A percentile compares a stretch with the other conserved stretches of the same genome.
Conservation (phyloP, 2,329 filamentous ascomycete genomes). For the Cytospora schulzeri region DNA sequence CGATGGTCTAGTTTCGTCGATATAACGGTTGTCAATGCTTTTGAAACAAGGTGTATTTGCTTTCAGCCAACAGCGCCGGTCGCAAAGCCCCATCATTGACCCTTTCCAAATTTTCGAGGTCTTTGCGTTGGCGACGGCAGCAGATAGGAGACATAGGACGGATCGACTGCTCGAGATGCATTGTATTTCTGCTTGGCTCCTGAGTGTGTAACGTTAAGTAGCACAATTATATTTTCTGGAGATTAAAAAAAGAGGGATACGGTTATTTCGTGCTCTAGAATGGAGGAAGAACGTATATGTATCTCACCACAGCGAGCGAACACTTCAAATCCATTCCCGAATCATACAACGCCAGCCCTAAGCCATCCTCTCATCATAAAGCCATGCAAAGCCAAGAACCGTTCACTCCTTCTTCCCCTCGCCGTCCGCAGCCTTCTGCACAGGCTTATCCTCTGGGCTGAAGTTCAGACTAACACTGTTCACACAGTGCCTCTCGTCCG, state of each 20-base stretch:
- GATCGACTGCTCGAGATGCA: too few species aligned
- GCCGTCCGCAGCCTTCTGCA: slow-evolving; percentile 41
- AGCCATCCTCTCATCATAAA: neutral
- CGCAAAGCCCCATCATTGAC: too few species aligned
- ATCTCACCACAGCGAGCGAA: neutral
- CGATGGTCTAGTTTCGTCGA: too few species aligned
- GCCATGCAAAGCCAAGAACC: neutral
- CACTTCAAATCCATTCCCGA: too few species aligned
- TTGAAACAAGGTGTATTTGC: too few species aligned
- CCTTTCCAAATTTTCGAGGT: too few species aligned
- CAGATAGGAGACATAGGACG: too few species aligned
- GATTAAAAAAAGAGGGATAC: neutral
- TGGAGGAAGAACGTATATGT: neutral
- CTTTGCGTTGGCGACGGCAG: too few species aligned
- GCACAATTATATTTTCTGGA: neutral
- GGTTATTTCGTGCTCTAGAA: neutral
- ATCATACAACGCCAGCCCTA: neutral
- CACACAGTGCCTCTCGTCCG: slow-evolving; percentile 95
- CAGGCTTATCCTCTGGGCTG: slow-evolving; percentile 62
- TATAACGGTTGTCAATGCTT: too few species aligned
- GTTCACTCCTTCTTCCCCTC: slow-evolving; percentile 36
- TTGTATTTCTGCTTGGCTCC: neutral
- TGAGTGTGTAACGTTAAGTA: too few species aligned
- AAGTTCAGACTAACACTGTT: slow-evolving; percentile 93
- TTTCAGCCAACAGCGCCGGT: too few species aligned